Evolutionary conservation across 352 stramenopile genomes (phyloP).

Genomic region (Phytophthora quininea): DNA sequence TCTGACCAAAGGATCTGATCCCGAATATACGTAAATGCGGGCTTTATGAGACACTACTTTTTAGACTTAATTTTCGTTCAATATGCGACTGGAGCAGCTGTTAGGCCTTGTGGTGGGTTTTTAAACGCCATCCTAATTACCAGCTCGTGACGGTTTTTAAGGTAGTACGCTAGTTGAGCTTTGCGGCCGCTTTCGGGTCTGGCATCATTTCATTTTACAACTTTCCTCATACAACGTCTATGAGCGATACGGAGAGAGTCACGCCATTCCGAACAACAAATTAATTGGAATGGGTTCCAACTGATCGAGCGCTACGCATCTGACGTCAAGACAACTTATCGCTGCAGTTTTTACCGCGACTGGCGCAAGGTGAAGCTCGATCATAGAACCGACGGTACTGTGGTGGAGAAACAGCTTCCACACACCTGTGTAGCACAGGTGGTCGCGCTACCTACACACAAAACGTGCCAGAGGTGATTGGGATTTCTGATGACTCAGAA

Average conservation of each 20-base stretch:
- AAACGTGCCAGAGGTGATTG: neutral
- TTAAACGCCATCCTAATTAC: neutral
- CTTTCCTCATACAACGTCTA: neutral
- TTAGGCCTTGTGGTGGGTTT: neutral
- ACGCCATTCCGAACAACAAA: neutral
- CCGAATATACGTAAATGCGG: neutral
- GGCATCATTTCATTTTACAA: neutral
- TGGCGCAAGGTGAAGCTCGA: neutral
- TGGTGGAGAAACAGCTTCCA: neutral
- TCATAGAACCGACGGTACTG: neutral
- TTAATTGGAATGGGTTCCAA: neutral
- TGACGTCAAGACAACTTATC: neutral
- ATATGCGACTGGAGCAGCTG: neutral
- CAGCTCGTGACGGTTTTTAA: neutral
- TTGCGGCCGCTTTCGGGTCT: neutral
- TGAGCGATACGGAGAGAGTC: neutral
- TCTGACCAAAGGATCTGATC: neutral
- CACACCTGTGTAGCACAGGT: neutral
- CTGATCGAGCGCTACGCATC: neutral
- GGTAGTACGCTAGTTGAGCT: neutral
- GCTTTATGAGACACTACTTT: neutral
- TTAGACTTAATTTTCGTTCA: neutral
- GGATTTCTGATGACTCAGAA: neutral
- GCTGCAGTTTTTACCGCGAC: neutral
- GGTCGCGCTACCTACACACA: neutral